phyloP scores from a whole-genome alignment of 106 monocot genomes.

The Dendrobium catenatum region DNA sequence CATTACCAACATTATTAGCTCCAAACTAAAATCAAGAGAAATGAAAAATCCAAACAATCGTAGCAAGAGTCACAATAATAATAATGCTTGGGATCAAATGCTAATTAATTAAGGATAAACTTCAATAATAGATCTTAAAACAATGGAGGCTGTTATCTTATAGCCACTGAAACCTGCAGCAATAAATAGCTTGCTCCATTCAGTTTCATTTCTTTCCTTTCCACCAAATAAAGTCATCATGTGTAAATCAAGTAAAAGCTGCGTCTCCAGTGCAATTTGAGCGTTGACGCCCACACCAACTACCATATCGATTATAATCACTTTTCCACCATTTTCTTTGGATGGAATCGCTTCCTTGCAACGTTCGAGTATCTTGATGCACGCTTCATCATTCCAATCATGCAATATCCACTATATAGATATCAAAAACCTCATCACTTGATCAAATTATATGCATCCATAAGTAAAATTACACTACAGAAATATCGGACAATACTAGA shows the following conservation, averaged over 20 bases:
- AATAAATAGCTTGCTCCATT: conserved; percentile 14
- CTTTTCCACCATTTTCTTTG: conserved; percentile 13
- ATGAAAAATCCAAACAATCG: too few relatives aligned
- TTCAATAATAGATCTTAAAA: conserved; percentile 16
- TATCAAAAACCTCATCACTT: neutral
- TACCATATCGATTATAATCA: conserved; percentile 17
- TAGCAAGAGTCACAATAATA: too few relatives aligned
- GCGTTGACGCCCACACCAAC: neutral
- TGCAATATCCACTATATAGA: conserved; percentile 16
- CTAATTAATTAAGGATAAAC: conserved; percentile 5
- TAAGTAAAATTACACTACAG: too few relatives aligned
- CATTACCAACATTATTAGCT: too few relatives aligned
- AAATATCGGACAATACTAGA: too few relatives aligned
- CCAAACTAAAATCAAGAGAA: too few relatives aligned
- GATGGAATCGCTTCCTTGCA: conserved; percentile 16
- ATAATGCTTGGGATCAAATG: too few relatives aligned
- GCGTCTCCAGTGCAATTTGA: neutral
- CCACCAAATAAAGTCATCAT: conserved; percentile 15
- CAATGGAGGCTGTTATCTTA: conserved; percentile 3
- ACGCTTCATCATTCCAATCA: conserved; percentile 17
- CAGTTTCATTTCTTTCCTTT: conserved; percentile 17
- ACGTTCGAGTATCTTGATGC: conserved; percentile 9
- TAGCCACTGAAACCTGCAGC: conserved; percentile 13
- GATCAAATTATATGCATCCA: too few relatives aligned
- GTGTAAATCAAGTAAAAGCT: neutral